phyloP scores from a whole-genome alignment of 1,284 basidiomycete genomes.

The Kwoniella shivajii region DNA sequence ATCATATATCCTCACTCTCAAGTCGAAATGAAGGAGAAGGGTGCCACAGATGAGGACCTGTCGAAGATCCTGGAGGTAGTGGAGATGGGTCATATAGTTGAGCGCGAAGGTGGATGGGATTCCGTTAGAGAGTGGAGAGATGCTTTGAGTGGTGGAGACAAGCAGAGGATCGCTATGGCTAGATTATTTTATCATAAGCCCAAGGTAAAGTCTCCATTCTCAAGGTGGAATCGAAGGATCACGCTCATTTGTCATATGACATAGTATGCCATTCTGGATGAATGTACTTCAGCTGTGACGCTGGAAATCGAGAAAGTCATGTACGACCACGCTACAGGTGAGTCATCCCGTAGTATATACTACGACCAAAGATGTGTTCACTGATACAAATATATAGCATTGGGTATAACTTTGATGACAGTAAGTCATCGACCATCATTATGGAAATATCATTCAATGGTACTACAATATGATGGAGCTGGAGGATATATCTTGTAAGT shows the following conservation, averaged over 20 bases:
- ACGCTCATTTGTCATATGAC: background rate
- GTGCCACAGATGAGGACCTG: constrained; percentile 75
- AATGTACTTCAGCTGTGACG: constrained; percentile 92
- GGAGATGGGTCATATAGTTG: constrained; percentile 84
- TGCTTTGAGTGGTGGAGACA: constrained; percentile 72
- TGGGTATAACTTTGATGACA: constrained; percentile 86
- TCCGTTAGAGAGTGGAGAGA: constrained; percentile 88
- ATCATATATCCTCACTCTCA: constrained; percentile 77
- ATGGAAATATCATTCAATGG: constrained; percentile 93
- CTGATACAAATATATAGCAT: constrained; percentile 40
- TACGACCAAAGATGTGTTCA: background rate
- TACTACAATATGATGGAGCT: constrained; percentile 76
- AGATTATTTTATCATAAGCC: constrained; percentile 93
- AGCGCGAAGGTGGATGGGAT: constrained; percentile 97
- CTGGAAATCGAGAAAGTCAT: constrained; percentile 89
- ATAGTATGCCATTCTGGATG: constrained; percentile 93
- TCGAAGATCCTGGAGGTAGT: constrained; percentile 73
- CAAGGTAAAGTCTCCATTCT: constrained; percentile 60
- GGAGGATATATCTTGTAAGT: constrained; percentile 68
- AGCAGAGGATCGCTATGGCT: constrained; percentile 89
- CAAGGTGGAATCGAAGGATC: background rate
- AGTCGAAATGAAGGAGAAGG: constrained; percentile 61
- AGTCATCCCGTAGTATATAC: constrained; percentile 12
- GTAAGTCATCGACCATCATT: constrained; percentile 89
- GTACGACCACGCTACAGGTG: constrained; percentile 87